Evolutionary conservation across 78 protist genomes (phyloP), one percentile per base, ranked within the genome.

Genomic region (Dictyostelium brefeldianum): DNA sequence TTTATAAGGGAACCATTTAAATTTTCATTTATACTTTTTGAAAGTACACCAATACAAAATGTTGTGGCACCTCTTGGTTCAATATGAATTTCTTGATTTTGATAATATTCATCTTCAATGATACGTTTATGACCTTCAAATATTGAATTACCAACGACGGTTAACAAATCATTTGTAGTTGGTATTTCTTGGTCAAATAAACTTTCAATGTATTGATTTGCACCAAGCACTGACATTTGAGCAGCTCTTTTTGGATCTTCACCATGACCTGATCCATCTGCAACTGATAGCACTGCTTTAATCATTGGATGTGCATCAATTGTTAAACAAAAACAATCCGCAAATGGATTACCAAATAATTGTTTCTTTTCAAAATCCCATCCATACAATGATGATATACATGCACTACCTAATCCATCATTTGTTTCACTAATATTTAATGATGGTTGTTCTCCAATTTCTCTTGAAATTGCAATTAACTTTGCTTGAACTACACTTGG

Each of bases 41-140:
- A 50, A 17, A 87, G 31, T 51, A 36, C 51, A 6, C 93, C 93
- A 3, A 87, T 36, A 64, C 84, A 77, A 59, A 87, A 77, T 1
- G 93, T 87, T 0, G 93, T 87, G 1, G 93, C 93, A 62, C 93
- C 93, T 29, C 79, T 78, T 74, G 93, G 93, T 87, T 87, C 93
- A 77, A 77, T 27, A 50, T 87, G 93, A 48, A 87, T 77, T 22
- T 87, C 93, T 51, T 64, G 50, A 17, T 41, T 59, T 50, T 74
- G 75, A 62, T 87, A 87, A 31, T 64, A 62, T 51, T 87, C 93
- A 65, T 87, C 84, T 4, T 87, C 84, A 29, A 87, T 51, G 20
- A 87, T 87, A 27, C 84, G 62, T 43, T 75, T 87, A 31, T 87
- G 93, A 50, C 84, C 93, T n/a, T 87, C 59, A 41, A 87, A 47